Conservation (phyloP, 1,139 yeast species). For the Sugiyamaella japonica region DNA sequence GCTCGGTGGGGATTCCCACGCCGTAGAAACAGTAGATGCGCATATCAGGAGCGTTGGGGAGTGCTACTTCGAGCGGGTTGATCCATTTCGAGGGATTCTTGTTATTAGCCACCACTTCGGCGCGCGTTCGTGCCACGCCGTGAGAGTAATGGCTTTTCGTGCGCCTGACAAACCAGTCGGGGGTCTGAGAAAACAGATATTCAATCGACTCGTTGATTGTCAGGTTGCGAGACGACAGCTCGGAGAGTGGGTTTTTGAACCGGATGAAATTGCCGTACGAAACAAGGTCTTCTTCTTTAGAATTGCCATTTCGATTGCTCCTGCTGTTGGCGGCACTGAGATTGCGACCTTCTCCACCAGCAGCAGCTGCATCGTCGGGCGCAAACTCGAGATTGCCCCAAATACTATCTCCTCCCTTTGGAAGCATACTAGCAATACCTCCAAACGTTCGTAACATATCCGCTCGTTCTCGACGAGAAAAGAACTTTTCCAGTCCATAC, state of each 20-base stretch:
- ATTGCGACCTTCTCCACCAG: slow-evolving; percentile 1
- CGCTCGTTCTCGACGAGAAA: slow-evolving; percentile 83
- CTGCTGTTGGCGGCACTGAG: background rate
- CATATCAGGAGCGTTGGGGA: slow-evolving; percentile 93
- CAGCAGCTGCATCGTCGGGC: slow-evolving; percentile 53
- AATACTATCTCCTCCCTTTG: slow-evolving; percentile 86
- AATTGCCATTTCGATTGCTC: background rate
- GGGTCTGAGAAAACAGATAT: slow-evolving; percentile 61
- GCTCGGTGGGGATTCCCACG: slow-evolving; percentile 91
- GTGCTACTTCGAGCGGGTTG: slow-evolving; percentile 86
- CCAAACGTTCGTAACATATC: slow-evolving; percentile 87
- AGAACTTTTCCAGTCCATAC: slow-evolving; percentile 90
- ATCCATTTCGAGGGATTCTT: slow-evolving; percentile 78
- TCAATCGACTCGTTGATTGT: slow-evolving; percentile 70
- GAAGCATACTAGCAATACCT: slow-evolving; percentile 92
- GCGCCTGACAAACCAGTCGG: slow-evolving; percentile 71
- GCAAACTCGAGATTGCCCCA: slow-evolving; percentile 68
- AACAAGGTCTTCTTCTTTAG: slow-evolving; percentile 40
- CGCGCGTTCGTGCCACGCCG: slow-evolving; percentile 64
- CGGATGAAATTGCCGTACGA: slow-evolving; percentile 77
- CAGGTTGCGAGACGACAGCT: slow-evolving; percentile 51
- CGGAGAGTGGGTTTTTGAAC: slow-evolving; percentile 51
- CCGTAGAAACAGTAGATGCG: slow-evolving; percentile 90
- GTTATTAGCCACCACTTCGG: slow-evolving; percentile 64
- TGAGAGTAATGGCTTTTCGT: slow-evolving; percentile 70